Evolutionary conservation across 1,284 basidiomycete species (phyloP).

Genomic region (Sanghuangporus weigelae): DNA sequence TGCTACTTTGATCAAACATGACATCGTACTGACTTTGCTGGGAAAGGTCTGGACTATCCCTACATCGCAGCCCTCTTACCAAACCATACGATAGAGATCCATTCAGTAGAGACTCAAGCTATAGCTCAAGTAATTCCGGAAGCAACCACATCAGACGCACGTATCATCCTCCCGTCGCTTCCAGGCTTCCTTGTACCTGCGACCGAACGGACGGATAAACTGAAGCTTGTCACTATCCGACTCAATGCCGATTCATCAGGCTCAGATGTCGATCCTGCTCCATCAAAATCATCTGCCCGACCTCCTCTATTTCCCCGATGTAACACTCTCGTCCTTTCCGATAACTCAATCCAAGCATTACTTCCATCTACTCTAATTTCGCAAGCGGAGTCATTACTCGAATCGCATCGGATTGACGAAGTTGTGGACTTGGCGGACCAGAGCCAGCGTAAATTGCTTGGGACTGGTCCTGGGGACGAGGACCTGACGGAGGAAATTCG

Average conservation of each 20-base stretch:
- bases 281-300: background rate
- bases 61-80: constrained; percentile 75
- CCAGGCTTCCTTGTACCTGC: constrained; percentile 14
- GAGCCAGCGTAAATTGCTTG: constrained; percentile 51
- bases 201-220: constrained; percentile 12
- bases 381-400: constrained; percentile 66
- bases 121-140: constrained; percentile 61
- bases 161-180: background rate
- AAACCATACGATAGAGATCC: constrained; percentile 76
- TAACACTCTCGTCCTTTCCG: constrained; percentile 56
- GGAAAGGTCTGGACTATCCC: constrained; percentile 73
- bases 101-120: constrained; percentile 70
- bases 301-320: constrained; percentile 50
- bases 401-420: constrained; percentile 59
- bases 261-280: background rate
- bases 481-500: constrained; percentile 49
- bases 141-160: background rate
- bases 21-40: background rate
- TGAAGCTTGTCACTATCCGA: constrained; percentile 7
- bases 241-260: background rate
- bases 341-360: constrained; percentile 60
- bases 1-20: background rate
- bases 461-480: constrained; percentile 27
- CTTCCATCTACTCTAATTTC: constrained; percentile 68
- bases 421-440: constrained; percentile 57